phyloP scores from a whole-genome alignment of 2,329 filamentous ascomycete genomes.

The Mycosphaerelloides madeirae region DNA sequence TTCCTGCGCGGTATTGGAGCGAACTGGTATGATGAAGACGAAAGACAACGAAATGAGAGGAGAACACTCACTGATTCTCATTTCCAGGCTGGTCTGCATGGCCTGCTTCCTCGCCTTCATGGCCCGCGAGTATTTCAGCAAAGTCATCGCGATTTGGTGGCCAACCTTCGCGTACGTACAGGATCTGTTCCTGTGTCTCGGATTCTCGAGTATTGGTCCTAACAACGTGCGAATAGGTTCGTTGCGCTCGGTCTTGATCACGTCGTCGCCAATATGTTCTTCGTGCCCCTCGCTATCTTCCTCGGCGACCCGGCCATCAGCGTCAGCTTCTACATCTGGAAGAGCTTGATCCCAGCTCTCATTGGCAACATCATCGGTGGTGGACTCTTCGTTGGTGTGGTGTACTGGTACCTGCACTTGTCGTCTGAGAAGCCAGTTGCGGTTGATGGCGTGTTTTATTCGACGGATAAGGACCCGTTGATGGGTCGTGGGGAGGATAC shows the following conservation, averaged over 20 bases:
- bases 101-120: conserved; percentile 48
- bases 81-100: conserved; percentile 46
- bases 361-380: conserved; percentile 54
- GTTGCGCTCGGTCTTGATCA: conserved; percentile 43
- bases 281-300: conserved; percentile 48
- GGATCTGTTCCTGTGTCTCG: too few species aligned
- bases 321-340: conserved; percentile 54
- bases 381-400: conserved; percentile 47
- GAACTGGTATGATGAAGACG: conserved; percentile 42
- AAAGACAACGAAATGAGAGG: too few species aligned
- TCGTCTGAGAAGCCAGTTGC: conserved; percentile 11
- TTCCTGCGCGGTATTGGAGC: conserved; percentile 51
- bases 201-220: too few species aligned
- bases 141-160: conserved; percentile 52
- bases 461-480: conserved; percentile 9
- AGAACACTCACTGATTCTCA: too few species aligned
- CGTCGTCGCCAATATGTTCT: conserved; percentile 56
- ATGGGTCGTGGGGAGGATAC: background rate
- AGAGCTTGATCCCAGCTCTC: conserved; percentile 50
- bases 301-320: conserved; percentile 41
- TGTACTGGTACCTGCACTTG: conserved; percentile 45
- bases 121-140: conserved; percentile 49
- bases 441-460: conserved; percentile 14
- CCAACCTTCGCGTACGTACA: conserved; percentile 17
- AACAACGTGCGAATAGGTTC: too few species aligned